phyloP scores from a whole-genome alignment of 176 grass and related monocot species.

The Echinochloa phyllopogon region DNA sequence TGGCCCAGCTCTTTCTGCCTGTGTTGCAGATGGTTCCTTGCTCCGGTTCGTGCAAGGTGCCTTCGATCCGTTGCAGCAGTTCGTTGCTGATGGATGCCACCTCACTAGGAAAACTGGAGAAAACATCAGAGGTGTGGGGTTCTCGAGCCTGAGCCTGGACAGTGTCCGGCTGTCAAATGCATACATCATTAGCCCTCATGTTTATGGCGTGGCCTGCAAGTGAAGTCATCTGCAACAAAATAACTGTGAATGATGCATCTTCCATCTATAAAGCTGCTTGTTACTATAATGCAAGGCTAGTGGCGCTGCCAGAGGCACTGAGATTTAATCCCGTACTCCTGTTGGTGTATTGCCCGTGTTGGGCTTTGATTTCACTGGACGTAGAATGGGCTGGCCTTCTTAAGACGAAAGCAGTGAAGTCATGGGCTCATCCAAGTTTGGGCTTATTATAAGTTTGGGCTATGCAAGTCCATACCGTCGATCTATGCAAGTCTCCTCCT shows the following conservation, averaged over 20 bases:
- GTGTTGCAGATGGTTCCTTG: slow-evolving; percentile 61
- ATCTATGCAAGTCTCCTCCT: not conserved
- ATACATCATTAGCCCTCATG: slow-evolving; percentile 70
- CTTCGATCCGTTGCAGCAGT: slow-evolving; percentile 77
- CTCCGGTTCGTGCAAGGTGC: slow-evolving; percentile 62
- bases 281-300: too few species aligned
- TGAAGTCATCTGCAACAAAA: slow-evolving; percentile 20
- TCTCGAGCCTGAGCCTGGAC: slow-evolving; percentile 62
- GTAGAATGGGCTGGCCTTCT: not conserved
- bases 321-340: too few species aligned
- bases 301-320: not conserved
- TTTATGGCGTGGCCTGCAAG: slow-evolving; percentile 85
- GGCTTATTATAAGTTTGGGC: not conserved
- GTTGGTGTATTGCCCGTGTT: not conserved
- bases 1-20: not conserved
- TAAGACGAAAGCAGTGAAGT: not conserved
- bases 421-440: not conserved
- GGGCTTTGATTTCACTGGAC: not conserved
- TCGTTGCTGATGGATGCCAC: slow-evolving; percentile 75
- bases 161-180: slow-evolving; percentile 49
- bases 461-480: not conserved
- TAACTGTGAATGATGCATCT: slow-evolving; percentile 2
- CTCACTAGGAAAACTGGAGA: slow-evolving; percentile 76
- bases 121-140: slow-evolving; percentile 57
- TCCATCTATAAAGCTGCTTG: not conserved